A percentile compares a stretch with the other conserved stretches of the same genome.
Evolutionary conservation across 2,329 filamentous ascomycete species (phyloP).

Genomic region (Colletotrichum spinosum): DNA sequence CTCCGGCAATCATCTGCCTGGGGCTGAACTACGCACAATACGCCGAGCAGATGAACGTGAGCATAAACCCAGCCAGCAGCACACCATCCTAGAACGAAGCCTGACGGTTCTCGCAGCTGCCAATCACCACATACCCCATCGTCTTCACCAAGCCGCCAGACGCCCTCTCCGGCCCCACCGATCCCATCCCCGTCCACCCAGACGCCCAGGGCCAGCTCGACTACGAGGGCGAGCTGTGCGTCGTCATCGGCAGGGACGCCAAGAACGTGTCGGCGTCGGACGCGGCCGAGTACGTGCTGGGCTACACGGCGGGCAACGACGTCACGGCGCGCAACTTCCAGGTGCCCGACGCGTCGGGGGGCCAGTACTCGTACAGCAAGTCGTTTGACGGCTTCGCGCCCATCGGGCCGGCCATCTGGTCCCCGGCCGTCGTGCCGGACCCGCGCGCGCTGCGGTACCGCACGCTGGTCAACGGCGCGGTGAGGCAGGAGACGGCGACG

Average conservation of each 20-base stretch:
- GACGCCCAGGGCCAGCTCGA: conserved; percentile 56
- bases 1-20: conserved; percentile 41
- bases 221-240: conserved; percentile 63
- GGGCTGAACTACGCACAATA: conserved; percentile 43
- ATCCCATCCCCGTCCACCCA: conserved; percentile 45
- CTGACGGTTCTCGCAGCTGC: conserved; percentile 11
- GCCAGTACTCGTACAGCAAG: conserved; percentile 65
- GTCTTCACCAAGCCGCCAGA: conserved; percentile 40
- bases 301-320: conserved; percentile 68
- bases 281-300: conserved; percentile 63
- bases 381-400: conserved; percentile 63
- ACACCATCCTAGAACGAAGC: not conserved
- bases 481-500: conserved; percentile 53
- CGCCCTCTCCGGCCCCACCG: conserved; percentile 34
- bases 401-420: conserved; percentile 56
- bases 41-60: conserved; percentile 42
- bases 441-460: conserved; percentile 32
- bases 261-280: conserved; percentile 61
- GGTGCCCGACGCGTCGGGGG: conserved; percentile 50
- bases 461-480: conserved; percentile 57
- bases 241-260: conserved; percentile 59
- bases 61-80: not conserved
- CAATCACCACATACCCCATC: conserved; percentile 31
- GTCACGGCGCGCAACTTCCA: conserved; percentile 62
- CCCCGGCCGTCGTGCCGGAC: conserved; percentile 42